A percentile compares a stretch with the other conserved stretches of the same genome.
Conservation (phyloP, 306 rosid genomes). For the Inga leiocalycina region DNA sequence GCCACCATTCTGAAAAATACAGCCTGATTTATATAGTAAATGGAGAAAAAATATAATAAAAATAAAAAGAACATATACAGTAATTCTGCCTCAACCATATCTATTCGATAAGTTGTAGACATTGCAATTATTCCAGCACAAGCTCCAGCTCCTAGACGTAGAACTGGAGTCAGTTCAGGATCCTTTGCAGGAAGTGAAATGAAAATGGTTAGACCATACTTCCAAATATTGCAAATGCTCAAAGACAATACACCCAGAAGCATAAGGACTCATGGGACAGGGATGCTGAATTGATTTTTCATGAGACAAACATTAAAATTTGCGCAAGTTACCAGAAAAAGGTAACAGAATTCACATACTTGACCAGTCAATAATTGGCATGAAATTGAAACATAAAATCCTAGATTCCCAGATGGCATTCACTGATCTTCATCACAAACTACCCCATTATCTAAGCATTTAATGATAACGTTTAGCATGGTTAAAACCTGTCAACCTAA, state of each 20-base stretch:
- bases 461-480: neutral
- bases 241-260: neutral
- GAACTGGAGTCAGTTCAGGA: constrained; percentile 60
- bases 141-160: no score
- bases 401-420: no score
- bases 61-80: no score
- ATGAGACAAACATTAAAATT: neutral
- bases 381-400: no score
- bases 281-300: neutral
- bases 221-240: neutral
- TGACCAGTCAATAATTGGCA: no score
- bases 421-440: neutral
- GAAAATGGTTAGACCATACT: neutral
- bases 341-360: neutral
- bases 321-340: neutral
- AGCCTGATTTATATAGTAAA: no score
- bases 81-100: no score
- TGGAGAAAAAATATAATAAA: no score
- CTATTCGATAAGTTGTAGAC: no score
- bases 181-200: constrained; percentile 62
- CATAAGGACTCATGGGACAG: neutral
- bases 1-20: no score
- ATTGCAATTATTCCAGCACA: no score
- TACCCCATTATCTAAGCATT: neutral
- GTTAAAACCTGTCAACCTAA: constrained; percentile 6